phyloP scores from a whole-genome alignment of 1,139 yeast species.

The Nadsonia commutata region DNA sequence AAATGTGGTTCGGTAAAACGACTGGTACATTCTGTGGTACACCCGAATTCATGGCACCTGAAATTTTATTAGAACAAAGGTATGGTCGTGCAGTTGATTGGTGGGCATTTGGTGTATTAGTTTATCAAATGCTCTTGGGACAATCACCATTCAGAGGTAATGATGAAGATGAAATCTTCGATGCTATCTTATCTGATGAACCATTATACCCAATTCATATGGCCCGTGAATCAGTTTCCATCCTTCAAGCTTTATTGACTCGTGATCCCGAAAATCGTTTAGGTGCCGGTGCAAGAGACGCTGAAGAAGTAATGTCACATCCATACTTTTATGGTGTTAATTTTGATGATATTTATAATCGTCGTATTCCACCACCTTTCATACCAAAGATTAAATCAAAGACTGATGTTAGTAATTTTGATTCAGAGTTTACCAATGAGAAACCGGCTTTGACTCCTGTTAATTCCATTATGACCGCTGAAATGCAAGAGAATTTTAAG shows the following conservation, averaged over 20 bases:
- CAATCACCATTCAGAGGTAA: slow-evolving; percentile 97
- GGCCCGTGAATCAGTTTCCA: slow-evolving; percentile 94
- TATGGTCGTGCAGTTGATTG: slow-evolving; percentile 94
- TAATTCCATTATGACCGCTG: slow-evolving; percentile 69
- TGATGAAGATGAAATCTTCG: slow-evolving; percentile 95
- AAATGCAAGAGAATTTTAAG: slow-evolving; percentile 91
- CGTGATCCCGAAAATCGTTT: slow-evolving; percentile 75
- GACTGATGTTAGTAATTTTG: slow-evolving; percentile 86
- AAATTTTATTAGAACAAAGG: slow-evolving; percentile 79
- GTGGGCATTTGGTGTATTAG: slow-evolving; percentile 98
- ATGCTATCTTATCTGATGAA: slow-evolving; percentile 94
- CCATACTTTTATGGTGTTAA: slow-evolving; percentile 82
- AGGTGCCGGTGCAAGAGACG: slow-evolving; percentile 81
- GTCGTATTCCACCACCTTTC: slow-evolving; percentile 54
- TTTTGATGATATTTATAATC: slow-evolving; percentile 69
- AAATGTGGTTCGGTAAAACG: slow-evolving; percentile 82
- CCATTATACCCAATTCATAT: slow-evolving; percentile 95
- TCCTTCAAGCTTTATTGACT: slow-evolving; percentile 76
- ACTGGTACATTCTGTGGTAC: slow-evolving; percentile 98
- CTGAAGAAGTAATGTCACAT: slow-evolving; percentile 87
- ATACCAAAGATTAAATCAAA: slow-evolving; percentile 71
- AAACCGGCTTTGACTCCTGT: slow-evolving; percentile 94
- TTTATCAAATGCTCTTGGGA: slow-evolving; percentile 91
- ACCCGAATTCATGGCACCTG: slow-evolving; percentile 99
- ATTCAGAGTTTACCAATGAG: slow-evolving; percentile 87